Conservation (phyloP, 352 stramenopile genomes). For the Phytophthora sojae region DNA sequence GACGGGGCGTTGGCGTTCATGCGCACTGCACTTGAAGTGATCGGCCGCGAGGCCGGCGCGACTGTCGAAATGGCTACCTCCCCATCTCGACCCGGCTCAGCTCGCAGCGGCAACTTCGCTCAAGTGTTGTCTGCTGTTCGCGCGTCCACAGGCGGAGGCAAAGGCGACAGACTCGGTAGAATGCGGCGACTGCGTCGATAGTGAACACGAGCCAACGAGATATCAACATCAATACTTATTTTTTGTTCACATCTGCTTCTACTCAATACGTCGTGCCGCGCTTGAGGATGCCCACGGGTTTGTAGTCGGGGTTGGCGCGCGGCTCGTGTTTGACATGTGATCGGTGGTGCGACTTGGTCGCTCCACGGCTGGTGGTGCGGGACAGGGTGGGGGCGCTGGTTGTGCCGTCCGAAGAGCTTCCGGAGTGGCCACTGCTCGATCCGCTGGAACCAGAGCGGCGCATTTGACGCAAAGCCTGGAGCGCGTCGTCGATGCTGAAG, state of each 20-base stretch:
- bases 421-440: slow-evolving; percentile 25
- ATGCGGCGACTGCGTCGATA: slow-evolving; percentile 19
- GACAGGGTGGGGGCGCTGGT: neutral
- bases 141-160: slow-evolving; percentile 49
- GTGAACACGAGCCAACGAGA: slow-evolving; percentile 4
- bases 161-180: slow-evolving; percentile 55
- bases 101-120: slow-evolving; percentile 61
- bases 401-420: slow-evolving; percentile 36
- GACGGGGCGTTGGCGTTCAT: slow-evolving; percentile 63
- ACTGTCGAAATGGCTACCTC: slow-evolving; percentile 23
- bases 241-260: slow-evolving; percentile 24
- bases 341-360: slow-evolving; percentile 31
- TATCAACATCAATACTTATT: slow-evolving; percentile 43
- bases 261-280: slow-evolving; percentile 32
- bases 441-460: slow-evolving; percentile 24
- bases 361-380: slow-evolving; percentile 20
- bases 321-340: slow-evolving; percentile 36
- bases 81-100: slow-evolving; percentile 27
- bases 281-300: slow-evolving; percentile 74
- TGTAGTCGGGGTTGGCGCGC: slow-evolving; percentile 35
- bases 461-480: slow-evolving; percentile 56
- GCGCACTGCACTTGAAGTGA: slow-evolving; percentile 77
- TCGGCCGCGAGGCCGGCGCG: slow-evolving; percentile 72
- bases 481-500: slow-evolving; percentile 57
- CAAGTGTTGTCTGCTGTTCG: slow-evolving; percentile 62